Percentiles rank a stretch among this genome's conserved stretches.
These are phyloP conservation scores for Amaranthus palmeri DNA, from an alignment of 148 eudicot species.

Conservation along the genomic window DNA sequence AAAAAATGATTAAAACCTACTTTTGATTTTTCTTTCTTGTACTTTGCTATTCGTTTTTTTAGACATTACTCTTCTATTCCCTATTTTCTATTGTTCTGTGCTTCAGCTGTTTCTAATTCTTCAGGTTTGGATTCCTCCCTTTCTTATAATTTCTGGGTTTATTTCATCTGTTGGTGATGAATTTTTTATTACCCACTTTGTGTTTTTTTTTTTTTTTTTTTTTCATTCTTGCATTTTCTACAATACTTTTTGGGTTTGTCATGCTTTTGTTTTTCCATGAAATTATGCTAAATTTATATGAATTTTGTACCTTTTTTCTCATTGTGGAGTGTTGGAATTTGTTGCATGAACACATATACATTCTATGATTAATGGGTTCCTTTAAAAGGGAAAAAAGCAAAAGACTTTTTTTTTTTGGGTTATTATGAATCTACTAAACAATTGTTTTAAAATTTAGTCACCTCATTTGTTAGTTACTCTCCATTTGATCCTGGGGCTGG, in stretches of 20 bases:
- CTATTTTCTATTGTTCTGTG: neutral
- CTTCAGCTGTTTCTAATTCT: neutral
- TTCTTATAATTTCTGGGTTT: neutral
- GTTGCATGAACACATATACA: neutral
- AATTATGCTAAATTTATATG: neutral
- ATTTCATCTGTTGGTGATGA: neutral
- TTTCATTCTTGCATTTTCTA: constrained; percentile 10
- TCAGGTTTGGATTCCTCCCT: constrained; percentile 10
- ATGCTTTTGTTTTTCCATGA: neutral
- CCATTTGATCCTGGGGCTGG: neutral
- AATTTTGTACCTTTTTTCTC: neutral
- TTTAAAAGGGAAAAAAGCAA: neutral
- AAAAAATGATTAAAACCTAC: neutral
- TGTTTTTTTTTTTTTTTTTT: constrained; percentile 19
- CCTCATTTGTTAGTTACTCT: neutral
- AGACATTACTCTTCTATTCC: no score
- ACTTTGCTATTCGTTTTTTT: neutral
- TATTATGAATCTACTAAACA: neutral
- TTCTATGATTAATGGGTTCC: no score
- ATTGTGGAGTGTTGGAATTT: neutral
- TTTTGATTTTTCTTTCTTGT: neutral
- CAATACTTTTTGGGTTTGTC: constrained; percentile 11
- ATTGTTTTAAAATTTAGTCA: no score
- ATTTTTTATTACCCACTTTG: constrained; percentile 5
- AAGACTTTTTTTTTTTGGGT: neutral